Percentiles rank a stretch among this genome's conserved stretches.
phyloP scores from a whole-genome alignment of 305 asterid species.

The Solanum hybrid region DNA sequence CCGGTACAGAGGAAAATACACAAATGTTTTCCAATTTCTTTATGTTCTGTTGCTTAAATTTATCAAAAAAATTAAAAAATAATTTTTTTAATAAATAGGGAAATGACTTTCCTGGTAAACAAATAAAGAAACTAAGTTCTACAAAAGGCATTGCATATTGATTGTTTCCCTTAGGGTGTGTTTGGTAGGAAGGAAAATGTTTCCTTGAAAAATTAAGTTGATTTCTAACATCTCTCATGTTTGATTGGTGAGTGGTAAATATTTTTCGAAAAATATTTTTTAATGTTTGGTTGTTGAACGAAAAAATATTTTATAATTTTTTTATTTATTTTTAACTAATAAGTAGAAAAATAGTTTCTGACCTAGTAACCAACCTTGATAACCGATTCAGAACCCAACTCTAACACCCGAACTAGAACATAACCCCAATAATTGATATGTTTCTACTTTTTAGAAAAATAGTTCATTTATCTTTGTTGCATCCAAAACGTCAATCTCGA shows the following conservation, averaged over 20 bases:
- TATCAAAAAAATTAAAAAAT: neutral
- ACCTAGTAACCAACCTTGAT: neutral
- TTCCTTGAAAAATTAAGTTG: neutral
- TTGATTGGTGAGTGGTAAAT: neutral
- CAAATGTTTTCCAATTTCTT: neutral
- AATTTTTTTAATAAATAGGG: neutral
- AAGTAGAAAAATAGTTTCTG: neutral
- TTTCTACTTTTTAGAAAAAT: neutral
- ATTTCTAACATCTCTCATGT: neutral
- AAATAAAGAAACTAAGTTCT: neutral
- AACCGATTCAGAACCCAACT: neutral
- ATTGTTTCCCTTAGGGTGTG: neutral
- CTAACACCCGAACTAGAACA: neutral
- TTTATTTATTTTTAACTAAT: neutral
- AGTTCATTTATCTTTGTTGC: no score
- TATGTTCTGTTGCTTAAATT: neutral
- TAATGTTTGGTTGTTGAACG: no score
- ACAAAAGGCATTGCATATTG: neutral
- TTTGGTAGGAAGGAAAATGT: neutral
- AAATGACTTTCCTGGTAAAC: neutral
- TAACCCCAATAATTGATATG: neutral
- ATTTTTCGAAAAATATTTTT: no score
- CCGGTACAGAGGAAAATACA: neutral
- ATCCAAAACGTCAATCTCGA: no score
- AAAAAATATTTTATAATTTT: no score